Evolutionary conservation across 345 rosid species (phyloP), one percentile per base, ranked within the genome.

Genomic region (Salix udensis): DNA sequence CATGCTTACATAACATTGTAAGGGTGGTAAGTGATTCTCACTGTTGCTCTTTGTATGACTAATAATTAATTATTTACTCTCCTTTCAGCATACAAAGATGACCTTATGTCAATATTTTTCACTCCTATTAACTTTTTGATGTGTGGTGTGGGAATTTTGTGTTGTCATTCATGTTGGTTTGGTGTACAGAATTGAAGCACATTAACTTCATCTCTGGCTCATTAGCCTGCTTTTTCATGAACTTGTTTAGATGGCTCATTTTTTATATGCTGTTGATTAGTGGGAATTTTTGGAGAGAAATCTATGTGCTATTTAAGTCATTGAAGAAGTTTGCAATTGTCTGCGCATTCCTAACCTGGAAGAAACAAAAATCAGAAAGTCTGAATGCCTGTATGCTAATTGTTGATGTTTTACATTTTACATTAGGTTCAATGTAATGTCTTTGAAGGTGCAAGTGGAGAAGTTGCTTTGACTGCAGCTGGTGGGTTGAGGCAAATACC

Each of bases 401-500:
- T 71, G 14, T 70, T 76, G 52, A 79, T 80, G 70, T 72, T 26
- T 55, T 78, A 74, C 70, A 77, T 70, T 31, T 55, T 76, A 75
- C 72, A 77, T 79, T 89, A 95, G 98, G 92, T 86, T 77, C 98
- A 95, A 76, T 90, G 97, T 81, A 93, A 95, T 83, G 92, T 88
- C 76, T 93, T 95, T 72, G 84, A 91, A 87, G 97, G 97, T 74
- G 97, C 93, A 78, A 86, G 68, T 26, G 94, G 98, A 77, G 94
- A 93, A 78, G 88, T 93, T 81, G 90, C 97, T 67, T 79, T 95
- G 82, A 95, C 98, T 18, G 95, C 94, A 71, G 98, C 70, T 86
- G 97, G 97, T 44, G 98, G 96, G 50, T 75, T 93, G 90, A 90
- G 97, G 88, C 92, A 88, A 81, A 79, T 95, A 75, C 94, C 97